A percentile compares a stretch with the other conserved stretches of the same genome.
Conservation (phyloP, 1,139 yeast species). For the Hanseniaspora uvarum region DNA sequence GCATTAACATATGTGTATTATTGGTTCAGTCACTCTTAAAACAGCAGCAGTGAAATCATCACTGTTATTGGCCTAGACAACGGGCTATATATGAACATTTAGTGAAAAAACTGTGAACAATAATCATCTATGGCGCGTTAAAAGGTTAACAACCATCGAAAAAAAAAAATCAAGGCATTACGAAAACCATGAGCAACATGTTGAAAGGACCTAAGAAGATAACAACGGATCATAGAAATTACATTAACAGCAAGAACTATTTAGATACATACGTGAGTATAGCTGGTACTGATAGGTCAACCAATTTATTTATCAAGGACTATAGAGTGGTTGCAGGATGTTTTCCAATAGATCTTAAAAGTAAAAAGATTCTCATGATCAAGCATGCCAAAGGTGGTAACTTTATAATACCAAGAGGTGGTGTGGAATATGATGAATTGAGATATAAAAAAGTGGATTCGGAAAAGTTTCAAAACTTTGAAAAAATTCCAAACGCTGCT, state of each 20-base stretch:
- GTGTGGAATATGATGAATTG: conserved; percentile 74
- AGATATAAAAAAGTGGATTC: neutral
- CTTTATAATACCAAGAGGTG: conserved; percentile 98
- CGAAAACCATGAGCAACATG: too few species aligned
- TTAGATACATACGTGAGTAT: neutral
- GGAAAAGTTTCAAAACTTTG: neutral
- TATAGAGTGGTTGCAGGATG: conserved; percentile 59
- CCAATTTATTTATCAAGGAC: conserved; percentile 6
- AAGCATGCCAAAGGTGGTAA: conserved; percentile 47
- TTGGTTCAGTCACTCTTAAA: too few species aligned
- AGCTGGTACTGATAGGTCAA: conserved; percentile 12
- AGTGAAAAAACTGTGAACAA: too few species aligned
- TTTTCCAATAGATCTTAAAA: conserved; percentile 51
- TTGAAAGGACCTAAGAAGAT: neutral
- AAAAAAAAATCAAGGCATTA: too few species aligned
- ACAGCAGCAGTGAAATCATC: too few species aligned
- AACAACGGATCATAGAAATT: neutral
- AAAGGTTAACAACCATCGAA: too few species aligned
- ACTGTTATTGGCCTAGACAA: too few species aligned
- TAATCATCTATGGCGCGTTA: too few species aligned
- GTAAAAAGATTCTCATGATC: conserved; percentile 62
- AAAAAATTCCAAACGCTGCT: neutral
- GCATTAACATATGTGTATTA: too few species aligned
- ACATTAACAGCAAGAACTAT: neutral
- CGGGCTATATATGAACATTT: too few species aligned